Conservation (phyloP, 73 alveolate species). For the Breviolum minutum region DNA sequence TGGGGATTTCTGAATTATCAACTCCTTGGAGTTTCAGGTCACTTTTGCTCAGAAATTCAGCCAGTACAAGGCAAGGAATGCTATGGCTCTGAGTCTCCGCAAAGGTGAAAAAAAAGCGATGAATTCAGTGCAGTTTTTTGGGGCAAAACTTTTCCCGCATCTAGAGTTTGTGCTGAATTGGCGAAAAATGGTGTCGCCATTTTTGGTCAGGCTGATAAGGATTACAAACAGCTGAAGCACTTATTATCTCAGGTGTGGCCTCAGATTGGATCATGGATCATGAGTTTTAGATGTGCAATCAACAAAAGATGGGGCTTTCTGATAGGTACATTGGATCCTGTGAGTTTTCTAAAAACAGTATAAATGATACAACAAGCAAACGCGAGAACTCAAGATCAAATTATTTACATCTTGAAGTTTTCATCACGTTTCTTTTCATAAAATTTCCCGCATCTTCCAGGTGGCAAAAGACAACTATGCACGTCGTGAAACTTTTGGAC, state of each 20-base stretch:
- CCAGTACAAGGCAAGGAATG: slow-evolving; percentile 22
- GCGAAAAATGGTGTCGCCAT: background rate
- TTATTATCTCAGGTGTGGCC: background rate
- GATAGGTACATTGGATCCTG: too few relatives aligned
- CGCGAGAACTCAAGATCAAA: too few relatives aligned
- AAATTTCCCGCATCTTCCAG: background rate
- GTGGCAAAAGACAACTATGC: slow-evolving; percentile 55
- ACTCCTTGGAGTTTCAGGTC: background rate
- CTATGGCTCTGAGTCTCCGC: background rate
- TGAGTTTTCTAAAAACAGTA: too few relatives aligned
- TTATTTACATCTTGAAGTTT: background rate
- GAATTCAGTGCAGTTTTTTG: too few relatives aligned
- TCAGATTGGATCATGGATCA: too few relatives aligned
- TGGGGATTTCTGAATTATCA: background rate
- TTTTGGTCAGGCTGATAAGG: slow-evolving; percentile 17
- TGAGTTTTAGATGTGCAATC: too few relatives aligned
- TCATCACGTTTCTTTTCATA: background rate
- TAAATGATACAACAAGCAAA: too few relatives aligned
- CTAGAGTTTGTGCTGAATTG: too few relatives aligned
- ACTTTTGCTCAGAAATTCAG: slow-evolving; percentile 2
- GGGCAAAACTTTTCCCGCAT: too few relatives aligned
- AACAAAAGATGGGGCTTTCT: too few relatives aligned
- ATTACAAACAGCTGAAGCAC: slow-evolving; percentile 37
- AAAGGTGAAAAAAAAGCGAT: too few relatives aligned
- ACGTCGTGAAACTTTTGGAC: slow-evolving; percentile 3